phyloP scores from a whole-genome alignment of 1,284 basidiomycete genomes.

The Rhodotorula mucilaginosa region DNA sequence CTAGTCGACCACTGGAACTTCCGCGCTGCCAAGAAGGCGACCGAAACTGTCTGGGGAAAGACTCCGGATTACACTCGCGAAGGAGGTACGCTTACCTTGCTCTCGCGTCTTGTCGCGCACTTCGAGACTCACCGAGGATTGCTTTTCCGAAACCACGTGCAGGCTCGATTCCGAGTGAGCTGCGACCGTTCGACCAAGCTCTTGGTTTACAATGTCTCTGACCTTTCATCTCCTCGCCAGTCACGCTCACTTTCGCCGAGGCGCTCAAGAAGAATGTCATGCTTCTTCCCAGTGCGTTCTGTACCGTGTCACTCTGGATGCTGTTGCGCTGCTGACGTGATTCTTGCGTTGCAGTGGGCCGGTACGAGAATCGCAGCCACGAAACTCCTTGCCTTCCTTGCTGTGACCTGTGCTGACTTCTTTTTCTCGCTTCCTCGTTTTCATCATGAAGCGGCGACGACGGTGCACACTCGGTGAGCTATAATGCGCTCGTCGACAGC shows the following conservation, averaged over 20 bases:
- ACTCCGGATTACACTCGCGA: slow-evolving; percentile 87
- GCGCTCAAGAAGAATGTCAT: slow-evolving; percentile 61
- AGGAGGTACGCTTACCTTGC: slow-evolving; percentile 56
- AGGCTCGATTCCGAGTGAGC: slow-evolving; percentile 30
- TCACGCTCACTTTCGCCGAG: slow-evolving; percentile 89
- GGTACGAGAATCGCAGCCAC: neutral
- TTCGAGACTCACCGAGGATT: neutral
- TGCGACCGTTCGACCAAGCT: too few species aligned
- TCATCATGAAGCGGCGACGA: slow-evolving; percentile 59
- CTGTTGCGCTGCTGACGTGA: neutral
- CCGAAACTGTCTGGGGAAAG: slow-evolving; percentile 74
- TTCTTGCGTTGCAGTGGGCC: slow-evolving; percentile 59
- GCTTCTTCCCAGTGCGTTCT: slow-evolving; percentile 46
- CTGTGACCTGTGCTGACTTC: too few species aligned
- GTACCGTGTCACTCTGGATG: too few species aligned
- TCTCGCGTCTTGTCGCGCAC: neutral
- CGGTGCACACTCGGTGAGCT: slow-evolving; percentile 72
- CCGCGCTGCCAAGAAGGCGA: slow-evolving; percentile 82
- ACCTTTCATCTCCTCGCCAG: slow-evolving; percentile 1
- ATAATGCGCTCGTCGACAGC: neutral
- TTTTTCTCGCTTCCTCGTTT: too few species aligned
- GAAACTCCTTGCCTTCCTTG: neutral
- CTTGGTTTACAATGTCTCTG: neutral
- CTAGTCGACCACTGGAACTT: slow-evolving; percentile 86
- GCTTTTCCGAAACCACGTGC: neutral